A percentile compares a stretch with the other conserved stretches of the same genome.
Evolutionary conservation across 768 basidiomycete species (phyloP).

Genomic region (Chalciporus piperatus): DNA sequence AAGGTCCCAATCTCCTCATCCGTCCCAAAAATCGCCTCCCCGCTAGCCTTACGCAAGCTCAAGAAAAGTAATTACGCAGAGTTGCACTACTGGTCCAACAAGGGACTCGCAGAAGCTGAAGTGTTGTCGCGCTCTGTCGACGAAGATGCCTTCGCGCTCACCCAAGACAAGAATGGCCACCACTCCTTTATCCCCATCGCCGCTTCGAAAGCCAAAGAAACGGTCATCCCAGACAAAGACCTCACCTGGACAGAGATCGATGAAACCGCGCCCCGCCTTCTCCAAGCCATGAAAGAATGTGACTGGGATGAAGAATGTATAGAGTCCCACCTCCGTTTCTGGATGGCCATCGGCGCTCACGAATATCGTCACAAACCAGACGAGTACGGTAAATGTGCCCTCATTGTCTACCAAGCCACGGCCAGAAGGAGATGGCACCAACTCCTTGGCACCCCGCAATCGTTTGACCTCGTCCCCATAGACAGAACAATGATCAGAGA

Average conservation of each 20-base stretch:
- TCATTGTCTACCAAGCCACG: neutral
- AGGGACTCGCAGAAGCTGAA: neutral
- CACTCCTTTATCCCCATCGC: neutral
- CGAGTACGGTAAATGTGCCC: neutral
- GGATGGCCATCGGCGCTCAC: neutral
- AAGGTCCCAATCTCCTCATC: neutral
- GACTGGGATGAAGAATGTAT: neutral
- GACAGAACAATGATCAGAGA: neutral
- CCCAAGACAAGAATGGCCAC: neutral
- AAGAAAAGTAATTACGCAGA: neutral
- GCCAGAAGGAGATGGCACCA: neutral
- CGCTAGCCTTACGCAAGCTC: neutral
- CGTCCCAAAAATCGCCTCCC: neutral
- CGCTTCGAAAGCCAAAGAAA: neutral
- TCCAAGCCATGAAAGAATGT: neutral
- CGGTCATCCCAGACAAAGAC: neutral
- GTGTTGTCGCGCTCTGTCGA: neutral
- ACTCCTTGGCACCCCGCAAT: neutral
- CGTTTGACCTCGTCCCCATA: neutral
- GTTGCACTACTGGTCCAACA: neutral
- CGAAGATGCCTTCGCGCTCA: neutral
- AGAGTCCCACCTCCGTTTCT: neutral
- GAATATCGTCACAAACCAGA: neutral
- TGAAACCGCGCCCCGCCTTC: neutral
- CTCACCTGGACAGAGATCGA: neutral